A percentile compares a stretch with the other conserved stretches of the same genome.
phyloP scores from a whole-genome alignment of 139 green algal genomes.

The Ostreobium quekettii region DNA sequence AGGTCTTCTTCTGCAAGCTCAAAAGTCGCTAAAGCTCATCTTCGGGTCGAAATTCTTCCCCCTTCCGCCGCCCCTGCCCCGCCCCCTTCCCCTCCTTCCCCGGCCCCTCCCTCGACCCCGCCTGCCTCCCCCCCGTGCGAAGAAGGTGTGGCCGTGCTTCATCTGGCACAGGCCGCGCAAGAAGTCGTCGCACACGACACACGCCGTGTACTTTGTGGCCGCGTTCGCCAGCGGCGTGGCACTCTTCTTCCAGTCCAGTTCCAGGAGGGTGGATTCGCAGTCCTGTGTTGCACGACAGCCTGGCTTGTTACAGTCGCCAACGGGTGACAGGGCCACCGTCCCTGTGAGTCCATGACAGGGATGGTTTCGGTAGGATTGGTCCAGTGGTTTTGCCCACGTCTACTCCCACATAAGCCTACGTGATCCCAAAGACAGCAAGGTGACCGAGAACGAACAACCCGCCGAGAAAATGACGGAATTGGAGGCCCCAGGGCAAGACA shows the following conservation, averaged over 20 bases:
- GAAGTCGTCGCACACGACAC: slow-evolving; percentile 60
- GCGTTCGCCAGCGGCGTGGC: slow-evolving; percentile 19
- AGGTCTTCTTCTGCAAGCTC: too few species aligned
- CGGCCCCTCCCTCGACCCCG: slow-evolving; percentile 38
- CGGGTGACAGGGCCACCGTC: neutral
- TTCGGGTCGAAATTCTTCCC: slow-evolving; percentile 38
- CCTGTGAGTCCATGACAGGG: neutral
- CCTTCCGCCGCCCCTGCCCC: slow-evolving; percentile 30
- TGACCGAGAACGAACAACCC: neutral
- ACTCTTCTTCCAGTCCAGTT: slow-evolving; percentile 54
- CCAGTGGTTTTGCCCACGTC: neutral
- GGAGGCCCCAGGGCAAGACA: too few species aligned
- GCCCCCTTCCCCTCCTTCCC: slow-evolving; percentile 29
- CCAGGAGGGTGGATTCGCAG: slow-evolving; percentile 36
- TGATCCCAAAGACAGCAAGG: neutral
- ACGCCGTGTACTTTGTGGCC: slow-evolving; percentile 31
- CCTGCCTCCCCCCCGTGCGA: slow-evolving; percentile 30
- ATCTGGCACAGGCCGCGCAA: slow-evolving; percentile 46
- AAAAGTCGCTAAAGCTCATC: slow-evolving; percentile 65
- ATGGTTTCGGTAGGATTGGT: neutral
- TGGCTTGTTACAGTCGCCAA: neutral
- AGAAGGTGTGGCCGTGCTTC: slow-evolving; percentile 54
- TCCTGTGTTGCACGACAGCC: slow-evolving; percentile 18
- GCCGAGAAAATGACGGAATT: too few species aligned
- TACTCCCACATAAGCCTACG: neutral